Conservation (phyloP, 371 early-diverging fungal species). For the Chytridium lagenaria region DNA sequence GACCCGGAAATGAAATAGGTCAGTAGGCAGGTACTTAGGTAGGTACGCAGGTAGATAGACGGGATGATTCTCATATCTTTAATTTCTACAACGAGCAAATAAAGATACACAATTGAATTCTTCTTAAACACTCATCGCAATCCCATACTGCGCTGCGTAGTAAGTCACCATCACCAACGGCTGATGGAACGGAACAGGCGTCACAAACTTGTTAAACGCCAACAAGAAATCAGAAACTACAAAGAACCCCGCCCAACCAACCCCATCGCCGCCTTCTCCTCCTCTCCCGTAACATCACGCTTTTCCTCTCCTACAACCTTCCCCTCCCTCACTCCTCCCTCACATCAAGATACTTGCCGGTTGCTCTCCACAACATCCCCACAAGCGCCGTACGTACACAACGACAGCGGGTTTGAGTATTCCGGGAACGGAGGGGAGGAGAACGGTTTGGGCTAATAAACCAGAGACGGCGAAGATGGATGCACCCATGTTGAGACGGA, state of each 20-base stretch:
- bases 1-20: background rate
- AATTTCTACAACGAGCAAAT: too few species aligned
- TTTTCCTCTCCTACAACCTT: background rate
- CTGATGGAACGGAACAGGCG: background rate
- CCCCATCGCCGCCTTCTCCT: background rate
- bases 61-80: too few species aligned
- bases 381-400: conserved; percentile 5
- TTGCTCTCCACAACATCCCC: conserved; percentile 2
- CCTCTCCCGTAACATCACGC: background rate
- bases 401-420: background rate
- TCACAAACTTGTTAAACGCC: conserved; percentile 12
- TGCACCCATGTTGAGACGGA: background rate
- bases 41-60: too few species aligned
- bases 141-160: conserved; percentile 10
- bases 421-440: background rate
- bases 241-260: background rate
- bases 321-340: background rate
- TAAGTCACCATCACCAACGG: conserved; percentile 12
- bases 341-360: background rate
- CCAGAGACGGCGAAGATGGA: background rate
- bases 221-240: conserved; percentile 2
- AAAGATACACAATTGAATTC: too few species aligned
- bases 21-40: background rate
- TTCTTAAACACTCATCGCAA: background rate
- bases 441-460: background rate